phyloP scores from a whole-genome alignment of 306 rosid genomes.

The Mimosa bimucronata region DNA sequence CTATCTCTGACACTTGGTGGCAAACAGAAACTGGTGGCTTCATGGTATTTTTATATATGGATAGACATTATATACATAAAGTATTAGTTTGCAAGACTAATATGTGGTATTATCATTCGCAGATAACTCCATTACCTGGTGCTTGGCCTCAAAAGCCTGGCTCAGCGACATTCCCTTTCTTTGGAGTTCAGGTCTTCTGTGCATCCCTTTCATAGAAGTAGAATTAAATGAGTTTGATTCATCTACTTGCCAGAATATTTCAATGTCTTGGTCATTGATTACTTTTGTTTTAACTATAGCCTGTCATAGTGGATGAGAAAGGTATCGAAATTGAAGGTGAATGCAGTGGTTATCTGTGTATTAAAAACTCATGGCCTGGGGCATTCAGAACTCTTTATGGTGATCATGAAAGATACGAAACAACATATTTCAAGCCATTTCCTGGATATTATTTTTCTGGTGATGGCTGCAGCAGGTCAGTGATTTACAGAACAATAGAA shows the following conservation, averaged over 20 bases:
- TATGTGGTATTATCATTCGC: slow-evolving; percentile 39
- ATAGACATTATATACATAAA: not conserved
- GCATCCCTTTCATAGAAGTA: slow-evolving; percentile 18
- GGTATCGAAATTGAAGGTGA: slow-evolving; percentile 93
- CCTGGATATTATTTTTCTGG: slow-evolving; percentile 95
- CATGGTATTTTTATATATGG: slow-evolving; percentile 58
- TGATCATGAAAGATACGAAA: slow-evolving; percentile 98
- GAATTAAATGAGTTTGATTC: slow-evolving; percentile 15
- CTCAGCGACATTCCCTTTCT: slow-evolving; percentile 97
- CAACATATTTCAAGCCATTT: slow-evolving; percentile 96
- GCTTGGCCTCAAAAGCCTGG: slow-evolving; percentile 99
- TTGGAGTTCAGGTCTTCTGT: slow-evolving; percentile 85
- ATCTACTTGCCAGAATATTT: slow-evolving; percentile 15
- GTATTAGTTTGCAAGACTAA: slow-evolving; percentile 25
- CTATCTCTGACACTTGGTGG: slow-evolving; percentile 99
- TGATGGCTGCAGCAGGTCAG: slow-evolving; percentile 94
- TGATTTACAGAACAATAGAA: slow-evolving; percentile 26
- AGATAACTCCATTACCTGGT: slow-evolving; percentile 97
- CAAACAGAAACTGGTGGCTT: slow-evolving; percentile 99
- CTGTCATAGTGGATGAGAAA: slow-evolving; percentile 91
- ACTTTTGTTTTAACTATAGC: slow-evolving; percentile 51
- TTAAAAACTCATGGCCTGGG: slow-evolving; percentile 94
- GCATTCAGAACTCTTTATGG: slow-evolving; percentile 96
- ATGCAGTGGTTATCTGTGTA: slow-evolving; percentile 91
- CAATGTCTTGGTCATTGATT: slow-evolving; percentile 34